Conservation (phyloP, 495 filamentous ascomycete species). For the Schizothecium vesticola region DNA sequence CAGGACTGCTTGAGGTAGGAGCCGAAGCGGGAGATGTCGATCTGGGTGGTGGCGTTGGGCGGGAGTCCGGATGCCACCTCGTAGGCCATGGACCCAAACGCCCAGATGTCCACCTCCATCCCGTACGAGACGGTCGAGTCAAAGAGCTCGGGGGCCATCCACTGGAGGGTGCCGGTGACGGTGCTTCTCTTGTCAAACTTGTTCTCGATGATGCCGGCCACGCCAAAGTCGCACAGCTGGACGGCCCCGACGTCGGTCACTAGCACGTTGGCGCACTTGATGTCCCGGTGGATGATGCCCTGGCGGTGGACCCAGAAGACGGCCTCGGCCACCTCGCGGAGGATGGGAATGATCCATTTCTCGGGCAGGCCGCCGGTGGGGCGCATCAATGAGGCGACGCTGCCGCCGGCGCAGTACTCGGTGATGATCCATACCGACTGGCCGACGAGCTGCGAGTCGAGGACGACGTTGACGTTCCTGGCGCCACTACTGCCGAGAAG, state of each 20-base stretch:
- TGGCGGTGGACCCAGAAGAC: constrained; percentile 15
- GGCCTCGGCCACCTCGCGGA: constrained; percentile 16
- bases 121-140: constrained; percentile 14
- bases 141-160: constrained; percentile 19
- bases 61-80: constrained; percentile 14
- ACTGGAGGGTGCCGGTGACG: constrained; percentile 15
- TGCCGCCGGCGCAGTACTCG: constrained; percentile 17
- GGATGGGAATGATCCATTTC: constrained; percentile 19
- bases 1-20: constrained; percentile 12
- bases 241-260: constrained; percentile 14
- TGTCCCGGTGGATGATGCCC: constrained; percentile 18
- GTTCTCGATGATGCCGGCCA: constrained; percentile 17
- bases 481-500: constrained; percentile 12
- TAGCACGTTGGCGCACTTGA: constrained; percentile 19
- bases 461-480: constrained; percentile 14
- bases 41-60: constrained; percentile 10
- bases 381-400: constrained; percentile 14
- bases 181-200: constrained; percentile 19
- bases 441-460: constrained; percentile 15
- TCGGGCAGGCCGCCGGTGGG: constrained; percentile 13
- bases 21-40: constrained; percentile 12
- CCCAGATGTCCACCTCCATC: constrained; percentile 18
- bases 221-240: constrained; percentile 17
- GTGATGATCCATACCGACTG: constrained; percentile 18
- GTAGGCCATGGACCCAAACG: constrained; percentile 17